phyloP scores from a whole-genome alignment of 139 green algal genomes.

The Chlorella sp. region DNA sequence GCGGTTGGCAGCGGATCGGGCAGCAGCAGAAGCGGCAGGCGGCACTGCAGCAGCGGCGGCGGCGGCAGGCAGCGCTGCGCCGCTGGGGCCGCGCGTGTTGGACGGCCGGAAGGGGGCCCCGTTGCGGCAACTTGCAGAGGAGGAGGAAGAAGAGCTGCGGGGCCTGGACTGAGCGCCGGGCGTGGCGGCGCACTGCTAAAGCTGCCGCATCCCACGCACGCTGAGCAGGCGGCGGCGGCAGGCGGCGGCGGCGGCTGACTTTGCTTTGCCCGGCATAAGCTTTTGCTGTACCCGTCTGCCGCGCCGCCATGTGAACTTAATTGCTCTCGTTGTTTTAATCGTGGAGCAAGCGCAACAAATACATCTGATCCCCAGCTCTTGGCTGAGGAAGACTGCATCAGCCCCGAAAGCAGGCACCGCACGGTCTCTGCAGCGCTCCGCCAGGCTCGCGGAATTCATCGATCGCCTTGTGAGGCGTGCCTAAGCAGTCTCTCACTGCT shows the following conservation, averaged over 20 bases:
- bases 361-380: background rate
- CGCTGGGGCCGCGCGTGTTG: background rate
- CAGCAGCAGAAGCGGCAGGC: background rate
- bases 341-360: background rate
- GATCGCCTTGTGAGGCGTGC: background rate
- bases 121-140: constrained; percentile 17
- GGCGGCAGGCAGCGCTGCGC: background rate
- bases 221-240: background rate
- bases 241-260: background rate
- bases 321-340: background rate
- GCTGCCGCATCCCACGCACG: background rate
- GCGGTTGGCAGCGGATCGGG: constrained; percentile 63
- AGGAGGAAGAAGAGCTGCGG: constrained; percentile 15
- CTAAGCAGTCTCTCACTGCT: background rate
- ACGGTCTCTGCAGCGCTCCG: too few species aligned
- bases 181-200: background rate
- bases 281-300: background rate
- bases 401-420: background rate
- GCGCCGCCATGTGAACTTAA: background rate
- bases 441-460: background rate
- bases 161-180: background rate
- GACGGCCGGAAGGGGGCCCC: background rate
- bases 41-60: background rate
- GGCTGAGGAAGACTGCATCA: background rate
- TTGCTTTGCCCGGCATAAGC: background rate